Base-by-base conservation (phyloP, 1,284 basidiomycete species). In the Ceratorhiza oryzae-sativae region DNA sequence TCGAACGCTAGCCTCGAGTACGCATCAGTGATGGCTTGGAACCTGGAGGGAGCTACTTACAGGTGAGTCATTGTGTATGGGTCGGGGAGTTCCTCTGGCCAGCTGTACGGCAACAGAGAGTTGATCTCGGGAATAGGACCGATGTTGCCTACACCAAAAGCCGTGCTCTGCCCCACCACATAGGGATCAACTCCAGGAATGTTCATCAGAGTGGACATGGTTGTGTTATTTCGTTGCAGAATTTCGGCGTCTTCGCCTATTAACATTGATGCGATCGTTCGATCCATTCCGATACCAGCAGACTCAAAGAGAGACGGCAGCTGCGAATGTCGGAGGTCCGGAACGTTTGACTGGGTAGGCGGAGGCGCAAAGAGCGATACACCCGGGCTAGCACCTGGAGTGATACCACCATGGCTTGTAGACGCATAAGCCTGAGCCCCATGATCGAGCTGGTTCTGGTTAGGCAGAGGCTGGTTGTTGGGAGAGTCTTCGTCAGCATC, bases 1-100 rank as follows among this genome's bases (percentile, higher is more conserved):
- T 18, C 79, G 75, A 30, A 79, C 77, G 3, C 79, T 80, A 73
- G 39, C 20, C 42, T 49, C 34, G 53, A 45, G 20, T 55, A 25
- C 51, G 46, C 2, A 32, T 58, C 3, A 46, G 45, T 41, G 39
- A 36, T 67, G 46, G 34, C 18, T 27, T 25, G 20, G 23, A 39
- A 6, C 12, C 51, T 15, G 30, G 25, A 46, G 10, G 13, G 27
- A 6, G 23, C 18, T 55, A 30, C 65, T 56, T 58, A 68, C 65
- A 68, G 65, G 41, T 68, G 65, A 30, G 53, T 68, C 15, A 68
- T 39, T 23, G 53, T 58, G 30, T 68, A 68, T 30, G 65, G 65
- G 20, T 68, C 65, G 32, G 65, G 65, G 3, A 68, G 23, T 34
- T 56, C 65, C 25, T 68, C 65, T 13, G 65, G 65, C 65, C 65